phyloP scores from a whole-genome alignment of 2,329 filamentous ascomycete genomes.

The Neopestalotiopsis rosae region DNA sequence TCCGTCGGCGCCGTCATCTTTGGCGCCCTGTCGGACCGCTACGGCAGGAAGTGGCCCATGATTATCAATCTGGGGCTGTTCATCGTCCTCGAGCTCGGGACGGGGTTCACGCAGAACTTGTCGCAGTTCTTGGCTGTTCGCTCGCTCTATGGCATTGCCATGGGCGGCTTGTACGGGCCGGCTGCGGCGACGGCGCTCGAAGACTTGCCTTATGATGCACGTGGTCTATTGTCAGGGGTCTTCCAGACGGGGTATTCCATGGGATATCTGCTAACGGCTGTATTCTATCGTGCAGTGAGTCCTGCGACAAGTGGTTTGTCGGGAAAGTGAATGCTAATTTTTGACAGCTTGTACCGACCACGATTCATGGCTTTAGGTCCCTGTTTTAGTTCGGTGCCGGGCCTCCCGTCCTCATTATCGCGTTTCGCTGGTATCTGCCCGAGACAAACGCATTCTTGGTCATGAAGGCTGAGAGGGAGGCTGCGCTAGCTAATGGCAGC shows the following conservation, averaged over 20 bases:
- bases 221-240: slow-evolving; percentile 77
- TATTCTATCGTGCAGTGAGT: slow-evolving; percentile 60
- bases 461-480: slow-evolving; percentile 51
- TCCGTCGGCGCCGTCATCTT: slow-evolving; percentile 60
- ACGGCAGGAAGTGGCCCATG: slow-evolving; percentile 73
- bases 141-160: slow-evolving; percentile 78
- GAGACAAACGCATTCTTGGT: slow-evolving; percentile 71
- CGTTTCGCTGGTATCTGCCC: slow-evolving; percentile 76
- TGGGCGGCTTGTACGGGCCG: slow-evolving; percentile 83
- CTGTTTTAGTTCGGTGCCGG: slow-evolving; percentile 89
- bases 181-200: slow-evolving; percentile 81
- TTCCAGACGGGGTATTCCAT: slow-evolving; percentile 75
- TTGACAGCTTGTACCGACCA: slow-evolving; percentile 69
- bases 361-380: slow-evolving; percentile 80
- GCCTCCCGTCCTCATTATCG: slow-evolving; percentile 80
- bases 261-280: slow-evolving; percentile 67
- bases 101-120: slow-evolving; percentile 73
- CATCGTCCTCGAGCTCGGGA: slow-evolving; percentile 72
- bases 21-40: slow-evolving; percentile 60
- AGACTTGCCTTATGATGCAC: slow-evolving; percentile 69
- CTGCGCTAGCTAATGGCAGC: slow-evolving; percentile 65
- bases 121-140: slow-evolving; percentile 75
- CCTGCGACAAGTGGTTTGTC: not conserved
- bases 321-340: too few species aligned
- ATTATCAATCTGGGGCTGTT: slow-evolving; percentile 77